phyloP scores from a whole-genome alignment of 1,139 yeast species.

The Zygotorulaspora mrakii region DNA sequence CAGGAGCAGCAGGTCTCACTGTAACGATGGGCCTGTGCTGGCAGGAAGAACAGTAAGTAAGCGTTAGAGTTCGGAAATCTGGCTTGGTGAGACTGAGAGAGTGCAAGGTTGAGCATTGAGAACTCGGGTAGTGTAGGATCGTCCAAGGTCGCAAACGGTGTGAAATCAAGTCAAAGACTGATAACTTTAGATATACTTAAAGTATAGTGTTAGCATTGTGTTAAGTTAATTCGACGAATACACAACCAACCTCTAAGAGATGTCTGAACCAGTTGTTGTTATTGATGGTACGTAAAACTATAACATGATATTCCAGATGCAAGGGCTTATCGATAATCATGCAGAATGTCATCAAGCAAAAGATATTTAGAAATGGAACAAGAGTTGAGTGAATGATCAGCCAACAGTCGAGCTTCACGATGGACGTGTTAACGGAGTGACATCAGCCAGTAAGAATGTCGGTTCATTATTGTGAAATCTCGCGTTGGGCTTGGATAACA shows the following conservation, averaged over 20 bases:
- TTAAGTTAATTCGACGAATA: constrained; percentile 11
- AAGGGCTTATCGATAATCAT: neutral
- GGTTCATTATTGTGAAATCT: too few species aligned
- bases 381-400: too few species aligned
- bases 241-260: constrained; percentile 40
- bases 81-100: too few species aligned
- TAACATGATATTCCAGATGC: neutral
- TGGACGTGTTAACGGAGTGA: neutral
- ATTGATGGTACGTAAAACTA: constrained; percentile 70
- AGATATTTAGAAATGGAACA: too few species aligned
- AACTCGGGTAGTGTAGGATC: neutral
- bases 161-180: neutral
- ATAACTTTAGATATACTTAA: neutral
- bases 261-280: constrained; percentile 97
- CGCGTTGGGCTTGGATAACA: neutral
- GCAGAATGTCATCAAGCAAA: too few species aligned
- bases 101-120: neutral
- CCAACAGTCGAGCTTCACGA: too few species aligned
- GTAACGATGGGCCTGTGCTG: too few species aligned
- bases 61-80: too few species aligned
- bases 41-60: too few species aligned
- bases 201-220: neutral
- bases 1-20: too few species aligned
- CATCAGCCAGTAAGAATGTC: neutral
- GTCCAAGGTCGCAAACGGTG: constrained; percentile 4